Conservation (phyloP, 805 yeast genomes). For the Starmerella sp. region DNA sequence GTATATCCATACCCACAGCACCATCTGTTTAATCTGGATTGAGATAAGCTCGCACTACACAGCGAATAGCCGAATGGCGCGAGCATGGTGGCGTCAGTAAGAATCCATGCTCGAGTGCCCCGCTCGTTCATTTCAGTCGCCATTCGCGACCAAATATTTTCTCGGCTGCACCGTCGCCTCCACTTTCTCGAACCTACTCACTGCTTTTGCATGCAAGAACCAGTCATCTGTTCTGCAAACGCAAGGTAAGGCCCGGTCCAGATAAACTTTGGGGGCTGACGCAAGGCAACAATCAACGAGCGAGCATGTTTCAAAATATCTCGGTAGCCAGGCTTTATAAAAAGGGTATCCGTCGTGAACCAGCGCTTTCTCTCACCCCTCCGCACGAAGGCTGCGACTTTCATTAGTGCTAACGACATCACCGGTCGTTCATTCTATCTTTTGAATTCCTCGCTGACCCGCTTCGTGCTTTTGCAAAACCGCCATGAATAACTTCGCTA, state of each 20-base stretch:
- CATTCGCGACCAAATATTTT: no score
- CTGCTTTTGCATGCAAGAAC: no score
- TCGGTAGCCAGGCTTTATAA: neutral
- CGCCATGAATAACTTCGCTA: conserved; percentile 3
- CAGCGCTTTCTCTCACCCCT: neutral
- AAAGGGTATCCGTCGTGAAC: neutral
- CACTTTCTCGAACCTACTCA: no score
- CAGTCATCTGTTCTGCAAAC: neutral
- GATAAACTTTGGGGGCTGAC: neutral
- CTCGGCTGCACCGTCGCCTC: no score
- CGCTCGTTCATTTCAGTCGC: no score
- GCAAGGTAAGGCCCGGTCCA: neutral
- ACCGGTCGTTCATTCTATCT: neutral
- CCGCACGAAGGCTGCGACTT: neutral
- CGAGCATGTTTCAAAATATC: neutral
- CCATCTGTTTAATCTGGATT: neutral
- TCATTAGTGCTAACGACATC: neutral
- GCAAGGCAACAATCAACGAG: neutral
- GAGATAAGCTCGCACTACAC: neutral
- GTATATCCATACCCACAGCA: no score
- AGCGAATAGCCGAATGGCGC: neutral
- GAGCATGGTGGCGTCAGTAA: no score
- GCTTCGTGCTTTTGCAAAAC: neutral
- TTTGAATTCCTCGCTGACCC: neutral
- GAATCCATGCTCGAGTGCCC: no score